Evolutionary conservation across 2,329 filamentous ascomycete species (phyloP), one percentile per base, ranked within the genome.

Genomic region (Blastomyces silverae): DNA sequence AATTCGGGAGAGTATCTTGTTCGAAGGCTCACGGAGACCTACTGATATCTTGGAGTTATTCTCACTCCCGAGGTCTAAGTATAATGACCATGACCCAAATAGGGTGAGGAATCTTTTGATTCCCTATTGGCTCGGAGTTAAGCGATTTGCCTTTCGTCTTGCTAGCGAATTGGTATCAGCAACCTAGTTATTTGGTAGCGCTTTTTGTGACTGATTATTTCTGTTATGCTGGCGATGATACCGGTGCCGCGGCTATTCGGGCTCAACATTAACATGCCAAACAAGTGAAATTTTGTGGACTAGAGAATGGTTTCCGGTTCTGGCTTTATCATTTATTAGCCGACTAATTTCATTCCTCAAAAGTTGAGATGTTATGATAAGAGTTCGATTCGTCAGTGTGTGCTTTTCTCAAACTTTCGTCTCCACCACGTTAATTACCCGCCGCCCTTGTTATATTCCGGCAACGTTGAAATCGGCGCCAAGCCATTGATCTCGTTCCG

Each of bases 1-100:
- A 90, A 87, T 65, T 89, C 88, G 70, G 90, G 91, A 1, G 85
- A 94, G 17, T 97, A 96, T 73, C 77, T 97, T 58, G 85, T 90
- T 10, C 85, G 89, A 79, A 86, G 92, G 68, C 77, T 97, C 73
- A 82, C 87, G 5, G 88, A 89, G 17, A 97, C 92, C 3, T 86
- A 90, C 71, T 88, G 42, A 57, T 37, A 37, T 48, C n/a, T n/a
- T 48, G 2, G 6, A 10, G 17, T 46, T 20, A 46, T 46, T 48
- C 46, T 48, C 20, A 48, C 34, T 10, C 17, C 44, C 20, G 7
- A n/a, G 15, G 6, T 2, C 3, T 44, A 17, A 44, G 13, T 15
- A 17, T 20, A 20, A 15, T 15, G 42, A 44, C 17, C 13, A 15
- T 44, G 42, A 44, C 42, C 42, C 42, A 7, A 17, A 44, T 15